Evolutionary conservation across 805 yeast genomes (phyloP).

Genomic region (Candida ulmi): DNA sequence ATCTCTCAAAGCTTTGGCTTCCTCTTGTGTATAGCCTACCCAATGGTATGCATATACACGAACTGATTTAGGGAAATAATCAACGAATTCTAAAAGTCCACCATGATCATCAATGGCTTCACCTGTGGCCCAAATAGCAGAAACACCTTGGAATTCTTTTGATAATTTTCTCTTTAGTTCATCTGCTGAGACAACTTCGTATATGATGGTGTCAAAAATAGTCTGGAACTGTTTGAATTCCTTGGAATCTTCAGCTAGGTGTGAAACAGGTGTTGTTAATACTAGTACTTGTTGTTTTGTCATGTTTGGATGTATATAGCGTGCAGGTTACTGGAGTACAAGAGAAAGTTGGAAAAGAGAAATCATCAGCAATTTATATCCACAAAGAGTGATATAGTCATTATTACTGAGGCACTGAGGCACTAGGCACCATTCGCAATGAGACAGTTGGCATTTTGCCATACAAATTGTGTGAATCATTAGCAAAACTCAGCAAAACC

Average conservation of each 20-base stretch:
- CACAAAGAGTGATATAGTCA: no score
- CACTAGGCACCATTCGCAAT: no score
- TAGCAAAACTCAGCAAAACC: no score
- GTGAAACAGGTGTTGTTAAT: constrained; percentile 26
- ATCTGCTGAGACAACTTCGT: constrained; percentile 36
- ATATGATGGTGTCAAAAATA: constrained; percentile 33
- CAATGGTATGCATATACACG: constrained; percentile 48
- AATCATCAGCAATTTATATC: no score
- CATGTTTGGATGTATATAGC: constrained; percentile 8
- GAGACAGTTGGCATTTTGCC: no score
- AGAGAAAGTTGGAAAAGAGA: no score
- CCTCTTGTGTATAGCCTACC: constrained; percentile 53
- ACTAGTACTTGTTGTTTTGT: constrained; percentile 27
- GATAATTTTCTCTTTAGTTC: constrained; percentile 32
- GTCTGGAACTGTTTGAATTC: constrained; percentile 39
- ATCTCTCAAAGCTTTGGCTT: constrained; percentile 33
- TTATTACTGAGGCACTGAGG: no score
- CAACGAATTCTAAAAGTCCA: constrained; percentile 42
- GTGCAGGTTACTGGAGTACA: no score
- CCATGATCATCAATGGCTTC: constrained; percentile 47
- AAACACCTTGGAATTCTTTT: constrained; percentile 30
- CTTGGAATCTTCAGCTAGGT: constrained; percentile 39
- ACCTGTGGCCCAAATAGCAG: constrained; percentile 58
- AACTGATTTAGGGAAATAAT: constrained; percentile 39
- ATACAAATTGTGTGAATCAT: no score